These are phyloP conservation scores for Daldinia concentrica DNA, from an alignment of 495 filamentous ascomycete genomes.

Conservation along the genomic window DNA sequence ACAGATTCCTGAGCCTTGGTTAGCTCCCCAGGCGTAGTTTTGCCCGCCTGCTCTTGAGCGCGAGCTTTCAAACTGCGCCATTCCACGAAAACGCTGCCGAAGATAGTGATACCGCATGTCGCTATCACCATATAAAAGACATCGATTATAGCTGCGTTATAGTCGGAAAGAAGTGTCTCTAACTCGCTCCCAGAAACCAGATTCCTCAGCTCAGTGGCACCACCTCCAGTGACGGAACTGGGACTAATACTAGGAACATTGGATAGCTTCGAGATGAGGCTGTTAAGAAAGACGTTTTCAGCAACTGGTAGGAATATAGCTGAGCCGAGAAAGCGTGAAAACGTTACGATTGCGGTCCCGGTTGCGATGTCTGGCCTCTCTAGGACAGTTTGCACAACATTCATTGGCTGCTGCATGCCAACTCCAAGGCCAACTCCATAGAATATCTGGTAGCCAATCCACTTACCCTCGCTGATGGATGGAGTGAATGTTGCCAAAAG, in stretches of 20 bases:
- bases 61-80: slow-evolving; percentile 26
- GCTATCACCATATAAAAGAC: slow-evolving; percentile 28
- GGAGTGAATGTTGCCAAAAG: slow-evolving; percentile 66
- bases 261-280: slow-evolving; percentile 56
- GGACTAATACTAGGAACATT: slow-evolving; percentile 38
- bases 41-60: not conserved
- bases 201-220: slow-evolving; percentile 59
- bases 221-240: slow-evolving; percentile 42
- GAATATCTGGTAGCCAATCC: slow-evolving; percentile 75
- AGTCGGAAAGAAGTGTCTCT: slow-evolving; percentile 14
- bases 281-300: slow-evolving; percentile 67
- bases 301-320: slow-evolving; percentile 67
- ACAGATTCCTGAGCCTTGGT: slow-evolving; percentile 11
- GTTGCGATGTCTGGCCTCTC: slow-evolving; percentile 62
- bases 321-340: slow-evolving; percentile 68
- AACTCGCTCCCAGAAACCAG: slow-evolving; percentile 23
- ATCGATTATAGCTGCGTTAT: slow-evolving; percentile 23
- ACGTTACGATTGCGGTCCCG: slow-evolving; percentile 68
- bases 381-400: slow-evolving; percentile 64
- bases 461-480: slow-evolving; percentile 53
- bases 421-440: slow-evolving; percentile 72
- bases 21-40: not conserved
- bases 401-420: slow-evolving; percentile 67
- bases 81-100: slow-evolving; percentile 24
- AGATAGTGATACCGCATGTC: slow-evolving; percentile 11